A percentile compares a stretch with the other conserved stretches of the same genome.
phyloP scores from a whole-genome alignment of 768 basidiomycete species.

The Amyloporia xantha region DNA sequence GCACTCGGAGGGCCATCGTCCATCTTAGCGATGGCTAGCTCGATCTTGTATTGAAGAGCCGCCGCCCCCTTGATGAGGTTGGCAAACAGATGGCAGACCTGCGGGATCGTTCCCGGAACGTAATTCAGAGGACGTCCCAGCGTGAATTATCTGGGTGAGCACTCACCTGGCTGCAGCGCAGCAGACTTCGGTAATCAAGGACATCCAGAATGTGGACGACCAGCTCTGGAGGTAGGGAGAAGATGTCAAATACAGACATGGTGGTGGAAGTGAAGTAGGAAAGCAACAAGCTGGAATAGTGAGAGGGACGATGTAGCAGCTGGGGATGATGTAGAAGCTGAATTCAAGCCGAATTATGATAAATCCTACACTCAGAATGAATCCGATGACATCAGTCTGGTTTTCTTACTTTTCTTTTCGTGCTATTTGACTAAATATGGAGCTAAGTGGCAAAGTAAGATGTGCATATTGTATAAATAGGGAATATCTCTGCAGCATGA shows the following conservation, averaged over 20 bases:
- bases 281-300: too few species aligned
- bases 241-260: background rate
- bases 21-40: slow-evolving; percentile 36
- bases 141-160: background rate
- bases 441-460: too few species aligned
- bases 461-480: too few species aligned
- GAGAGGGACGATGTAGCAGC: background rate
- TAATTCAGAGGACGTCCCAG: background rate
- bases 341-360: too few species aligned
- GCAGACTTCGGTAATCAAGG: slow-evolving; percentile 13
- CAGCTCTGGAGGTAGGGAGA: slow-evolving; percentile 17
- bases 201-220: slow-evolving; percentile 13
- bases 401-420: too few species aligned
- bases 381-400: too few species aligned
- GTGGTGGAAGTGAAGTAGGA: slow-evolving; percentile 4
- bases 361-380: too few species aligned
- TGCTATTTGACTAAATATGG: too few species aligned
- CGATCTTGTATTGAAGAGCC: slow-evolving; percentile 19
- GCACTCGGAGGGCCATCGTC: slow-evolving; percentile 29
- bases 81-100: slow-evolving; percentile 17
- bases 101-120: background rate
- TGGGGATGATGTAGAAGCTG: too few species aligned
- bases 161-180: slow-evolving; percentile 18
- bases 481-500: too few species aligned
- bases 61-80: slow-evolving; percentile 10